Percentiles rank a stretch among this genome's conserved stretches.
Evolutionary conservation across 306 rosid species (phyloP).

Genomic region (Medicago lupulina): DNA sequence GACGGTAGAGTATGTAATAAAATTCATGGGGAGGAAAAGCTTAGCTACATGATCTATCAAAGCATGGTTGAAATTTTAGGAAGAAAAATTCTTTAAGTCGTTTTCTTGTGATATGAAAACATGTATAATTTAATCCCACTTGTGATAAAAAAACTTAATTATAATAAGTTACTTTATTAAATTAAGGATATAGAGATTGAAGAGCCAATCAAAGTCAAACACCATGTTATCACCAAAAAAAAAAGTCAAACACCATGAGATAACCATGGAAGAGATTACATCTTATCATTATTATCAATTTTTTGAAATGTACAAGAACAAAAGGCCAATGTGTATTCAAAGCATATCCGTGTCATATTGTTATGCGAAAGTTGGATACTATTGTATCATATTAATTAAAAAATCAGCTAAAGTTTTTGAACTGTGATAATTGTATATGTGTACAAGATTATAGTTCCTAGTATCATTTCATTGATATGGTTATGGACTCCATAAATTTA

Average conservation of each 20-base stretch:
- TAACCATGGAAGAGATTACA: conserved; percentile 13
- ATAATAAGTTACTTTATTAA: background rate
- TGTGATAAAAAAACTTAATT: conserved; percentile 36
- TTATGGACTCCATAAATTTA: too few relatives aligned
- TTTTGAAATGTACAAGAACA: conserved; percentile 13
- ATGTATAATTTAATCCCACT: conserved; percentile 32
- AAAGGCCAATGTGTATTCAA: background rate
- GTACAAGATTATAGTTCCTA: too few relatives aligned
- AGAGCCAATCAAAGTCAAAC: conserved; percentile 43
- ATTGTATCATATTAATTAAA: too few relatives aligned
- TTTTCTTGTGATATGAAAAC: conserved; percentile 31
- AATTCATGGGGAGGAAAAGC: conserved; percentile 11
- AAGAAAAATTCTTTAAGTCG: background rate
- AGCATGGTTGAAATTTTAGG: conserved; percentile 40
- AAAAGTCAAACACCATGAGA: conserved; percentile 37
- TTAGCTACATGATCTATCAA: conserved; percentile 41
- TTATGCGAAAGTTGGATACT: too few relatives aligned
- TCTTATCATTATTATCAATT: too few relatives aligned
- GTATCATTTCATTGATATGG: too few relatives aligned
- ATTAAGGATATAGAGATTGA: background rate
- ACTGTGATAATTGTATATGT: too few relatives aligned
- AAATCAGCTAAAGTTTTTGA: too few relatives aligned
- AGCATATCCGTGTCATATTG: background rate
- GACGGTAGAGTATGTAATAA: conserved; percentile 35
- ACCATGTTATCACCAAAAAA: too few relatives aligned